Base-by-base conservation (phyloP, 768 basidiomycete genomes). In the Termitomyces sp. region DNA sequence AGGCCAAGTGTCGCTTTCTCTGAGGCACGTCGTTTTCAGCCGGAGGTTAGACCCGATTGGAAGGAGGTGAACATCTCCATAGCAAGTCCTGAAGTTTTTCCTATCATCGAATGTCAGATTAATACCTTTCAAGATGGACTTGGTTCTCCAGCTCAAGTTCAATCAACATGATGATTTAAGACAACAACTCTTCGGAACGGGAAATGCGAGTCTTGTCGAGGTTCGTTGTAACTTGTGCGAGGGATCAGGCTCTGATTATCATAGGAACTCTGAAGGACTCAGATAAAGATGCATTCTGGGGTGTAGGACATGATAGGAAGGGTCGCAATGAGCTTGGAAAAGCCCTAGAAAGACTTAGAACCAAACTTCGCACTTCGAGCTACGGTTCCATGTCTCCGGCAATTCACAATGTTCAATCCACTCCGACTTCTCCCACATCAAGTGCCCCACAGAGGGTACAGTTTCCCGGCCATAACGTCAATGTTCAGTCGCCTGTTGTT, bases 211-310 rank as follows among this genome's bases (percentile, higher is more conserved):
- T 57, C 80, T 92, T 38, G 72, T 92, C 5, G 91, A 92, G 81
- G 89, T 87, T 60, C 40, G 59, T 66, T 45, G 55, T 20, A 32
- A 34, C 11, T 32, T 14, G 6, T 4, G 12, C 14, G 31, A 20
- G 11, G n/a, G 3, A 43, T n/a, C 4, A 12, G 42, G 11, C 20
- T 46, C 50, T 54, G 49, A 60, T 68, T 51, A 60, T 25, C 57
- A 9, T 9, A n/a, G 15, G 15, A 8, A 2, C 52, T 63, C 20
- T 63, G 15, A 62, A 89, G 87, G 82, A 88, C 67, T 89, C 87
- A n/a, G 85, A 86, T 61, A 86, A 84, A 64, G 89, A 91, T 70
- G 78, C 87, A 45, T 90, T 90, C 72, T 91, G 89, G 88, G 89
- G 89, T n/a, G 72, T 85, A 62, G 89, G 89, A 5, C 76, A 81